Evolutionary conservation across 129 eudicot genomes (phyloP).

Genomic region (Ambrosia artemisiifolia): DNA sequence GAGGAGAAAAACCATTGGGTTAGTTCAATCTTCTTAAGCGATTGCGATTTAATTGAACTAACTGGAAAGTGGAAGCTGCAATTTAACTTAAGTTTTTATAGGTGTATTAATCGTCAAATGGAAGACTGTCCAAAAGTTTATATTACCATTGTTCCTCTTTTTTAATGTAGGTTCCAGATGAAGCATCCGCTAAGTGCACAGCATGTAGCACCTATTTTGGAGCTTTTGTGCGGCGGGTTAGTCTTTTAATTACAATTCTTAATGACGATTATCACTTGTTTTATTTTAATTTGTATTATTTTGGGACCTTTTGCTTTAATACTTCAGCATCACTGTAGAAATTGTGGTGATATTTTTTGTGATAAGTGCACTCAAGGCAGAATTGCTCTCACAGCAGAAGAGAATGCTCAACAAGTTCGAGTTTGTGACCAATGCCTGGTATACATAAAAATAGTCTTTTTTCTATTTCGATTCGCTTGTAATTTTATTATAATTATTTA

Average conservation of each 20-base stretch:
- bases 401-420: conserved; percentile 74
- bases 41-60: not conserved
- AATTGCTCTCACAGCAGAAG: conserved; percentile 77
- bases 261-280: conserved; percentile 8
- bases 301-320: conserved; percentile 15
- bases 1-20: conserved; percentile 92
- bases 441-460: conserved; percentile 11
- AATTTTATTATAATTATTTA: too few species aligned
- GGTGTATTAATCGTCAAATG: not conserved
- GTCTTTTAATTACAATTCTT: conserved; percentile 14
- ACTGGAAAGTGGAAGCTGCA: conserved; percentile 6
- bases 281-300: not conserved
- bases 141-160: not conserved
- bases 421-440: conserved; percentile 96
- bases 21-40: conserved; percentile 16
- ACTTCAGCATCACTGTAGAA: conserved; percentile 88
- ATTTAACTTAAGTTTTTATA: not conserved
- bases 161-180: conserved; percentile 77
- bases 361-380: conserved; percentile 97
- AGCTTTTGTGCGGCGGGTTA: conserved; percentile 74
- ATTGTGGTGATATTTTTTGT: conserved; percentile 91
- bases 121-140: not conserved
- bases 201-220: conserved; percentile 61
- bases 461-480: too few species aligned
- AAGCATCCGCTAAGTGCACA: conserved; percentile 71